Percentiles rank a stretch among this genome's conserved stretches.
Evolutionary conservation across 2,329 filamentous ascomycete species (phyloP).

Genomic region (Acephala macrosclerotiorum): DNA sequence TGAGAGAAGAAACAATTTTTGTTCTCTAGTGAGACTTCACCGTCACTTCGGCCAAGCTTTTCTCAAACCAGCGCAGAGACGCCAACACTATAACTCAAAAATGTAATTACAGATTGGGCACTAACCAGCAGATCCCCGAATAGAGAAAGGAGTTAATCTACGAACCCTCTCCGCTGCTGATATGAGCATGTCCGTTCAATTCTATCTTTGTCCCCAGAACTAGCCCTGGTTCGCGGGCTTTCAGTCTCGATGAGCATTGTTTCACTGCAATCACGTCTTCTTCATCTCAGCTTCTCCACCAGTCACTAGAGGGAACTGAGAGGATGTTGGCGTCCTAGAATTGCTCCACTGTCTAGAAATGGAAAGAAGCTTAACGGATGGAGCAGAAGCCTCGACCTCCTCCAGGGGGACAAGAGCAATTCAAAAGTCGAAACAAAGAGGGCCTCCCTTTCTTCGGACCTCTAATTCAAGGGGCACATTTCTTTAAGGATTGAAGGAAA

Average conservation of each 20-base stretch:
- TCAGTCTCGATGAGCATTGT: neutral
- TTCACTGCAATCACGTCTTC: neutral
- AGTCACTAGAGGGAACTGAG: neutral
- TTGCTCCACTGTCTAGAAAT: neutral
- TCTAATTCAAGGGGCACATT: neutral
- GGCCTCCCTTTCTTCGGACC: neutral
- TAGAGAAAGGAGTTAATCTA: too few relatives aligned
- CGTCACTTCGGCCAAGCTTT: neutral
- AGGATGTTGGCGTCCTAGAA: neutral
- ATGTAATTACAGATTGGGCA: neutral
- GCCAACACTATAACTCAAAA: neutral
- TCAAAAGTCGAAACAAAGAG: neutral
- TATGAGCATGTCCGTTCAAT: neutral
- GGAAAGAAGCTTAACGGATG: too few relatives aligned
- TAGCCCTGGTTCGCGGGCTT: neutral
- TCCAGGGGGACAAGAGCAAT: too few relatives aligned
- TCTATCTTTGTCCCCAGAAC: neutral
- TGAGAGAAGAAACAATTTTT: neutral
- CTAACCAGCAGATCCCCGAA: neutral
- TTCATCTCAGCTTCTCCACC: neutral
- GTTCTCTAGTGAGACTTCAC: neutral
- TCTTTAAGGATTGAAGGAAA: neutral
- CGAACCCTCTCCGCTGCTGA: neutral
- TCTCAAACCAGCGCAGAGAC: neutral
- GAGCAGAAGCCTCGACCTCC: too few relatives aligned